Percentiles rank a stretch among this genome's conserved stretches.
These are phyloP conservation scores for Hericium coralloides DNA, from an alignment of 768 basidiomycete genomes.

Conservation along the genomic window DNA sequence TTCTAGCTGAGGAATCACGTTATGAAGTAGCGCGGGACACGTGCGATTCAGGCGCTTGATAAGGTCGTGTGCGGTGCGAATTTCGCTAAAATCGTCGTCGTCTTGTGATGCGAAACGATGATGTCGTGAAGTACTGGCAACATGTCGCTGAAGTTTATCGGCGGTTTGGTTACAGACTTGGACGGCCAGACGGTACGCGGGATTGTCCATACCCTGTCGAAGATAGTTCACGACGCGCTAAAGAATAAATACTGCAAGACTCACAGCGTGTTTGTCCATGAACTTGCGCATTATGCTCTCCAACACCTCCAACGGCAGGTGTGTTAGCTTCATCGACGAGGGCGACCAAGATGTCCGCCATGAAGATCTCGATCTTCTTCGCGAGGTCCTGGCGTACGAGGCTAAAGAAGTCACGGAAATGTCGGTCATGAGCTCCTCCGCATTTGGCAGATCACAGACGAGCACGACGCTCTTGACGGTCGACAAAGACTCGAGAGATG, in stretches of 20 bases:
- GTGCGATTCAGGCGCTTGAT: constrained; percentile 74
- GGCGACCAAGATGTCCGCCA: constrained; percentile 85
- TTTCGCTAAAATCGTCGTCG: constrained; percentile 60
- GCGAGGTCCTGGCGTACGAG: constrained; percentile 66
- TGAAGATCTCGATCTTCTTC: constrained; percentile 78
- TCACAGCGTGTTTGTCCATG: constrained; percentile 63
- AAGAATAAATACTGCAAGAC: constrained; percentile 17
- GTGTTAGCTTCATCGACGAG: constrained; percentile 80
- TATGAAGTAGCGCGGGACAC: constrained; percentile 75
- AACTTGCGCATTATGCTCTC: constrained; percentile 83
- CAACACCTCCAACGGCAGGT: constrained; percentile 70
- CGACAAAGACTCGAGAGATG: constrained; percentile 86
- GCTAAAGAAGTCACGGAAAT: constrained; percentile 74
- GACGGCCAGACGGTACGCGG: constrained; percentile 74
- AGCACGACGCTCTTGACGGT: constrained; percentile 93
- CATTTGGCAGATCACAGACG: constrained; percentile 82
- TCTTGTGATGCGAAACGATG: constrained; percentile 46
- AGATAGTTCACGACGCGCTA: neutral
- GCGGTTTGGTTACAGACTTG: constrained; percentile 78
- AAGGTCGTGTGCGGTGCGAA: constrained; percentile 73
- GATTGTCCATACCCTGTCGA: constrained; percentile 54
- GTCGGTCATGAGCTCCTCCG: constrained; percentile 76
- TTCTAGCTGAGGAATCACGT: constrained; percentile 89
- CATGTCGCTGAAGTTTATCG: constrained; percentile 82
- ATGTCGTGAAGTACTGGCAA: constrained; percentile 95